Evolutionary conservation across 352 stramenopile species (phyloP).

Genomic region (Pythium utonaiense): DNA sequence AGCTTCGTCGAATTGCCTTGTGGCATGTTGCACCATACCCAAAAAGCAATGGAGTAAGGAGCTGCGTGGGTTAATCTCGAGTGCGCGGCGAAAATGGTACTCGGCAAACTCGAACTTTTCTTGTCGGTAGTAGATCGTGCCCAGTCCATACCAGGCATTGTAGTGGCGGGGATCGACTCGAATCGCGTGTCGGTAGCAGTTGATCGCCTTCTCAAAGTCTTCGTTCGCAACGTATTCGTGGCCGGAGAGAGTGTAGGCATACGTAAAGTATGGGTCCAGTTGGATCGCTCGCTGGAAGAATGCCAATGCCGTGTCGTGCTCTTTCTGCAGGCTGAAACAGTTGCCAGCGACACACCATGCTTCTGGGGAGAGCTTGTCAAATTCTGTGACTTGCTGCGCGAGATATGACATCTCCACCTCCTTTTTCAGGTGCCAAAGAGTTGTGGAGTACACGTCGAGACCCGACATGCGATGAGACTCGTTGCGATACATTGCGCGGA

Average conservation of each 20-base stretch:
- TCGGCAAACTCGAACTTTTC: constrained; percentile 97
- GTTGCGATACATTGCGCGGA: constrained; percentile 85
- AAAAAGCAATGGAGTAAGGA: constrained; percentile 95
- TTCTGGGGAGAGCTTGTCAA: constrained; percentile 92
- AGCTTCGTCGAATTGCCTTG: constrained; percentile 87
- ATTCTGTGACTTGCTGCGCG: constrained; percentile 91
- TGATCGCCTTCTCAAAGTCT: constrained; percentile 97
- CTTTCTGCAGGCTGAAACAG: constrained; percentile 97
- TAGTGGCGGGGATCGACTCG: constrained; percentile 91
- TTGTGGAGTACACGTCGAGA: constrained; percentile 94
- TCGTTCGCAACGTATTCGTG: constrained; percentile 98
- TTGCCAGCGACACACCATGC: constrained; percentile 97
- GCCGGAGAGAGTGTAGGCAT: constrained; percentile 96
- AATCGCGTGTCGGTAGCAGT: constrained; percentile 94
- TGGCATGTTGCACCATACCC: constrained; percentile 93
- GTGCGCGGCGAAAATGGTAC: constrained; percentile 94
- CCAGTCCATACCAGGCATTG: constrained; percentile 92
- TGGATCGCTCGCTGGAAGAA: constrained; percentile 97
- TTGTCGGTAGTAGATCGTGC: constrained; percentile 96
- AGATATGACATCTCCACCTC: constrained; percentile 97
- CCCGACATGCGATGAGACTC: constrained; percentile 93
- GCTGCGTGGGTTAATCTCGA: constrained; percentile 93
- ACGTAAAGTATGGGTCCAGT: constrained; percentile 94
- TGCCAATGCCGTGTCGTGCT: constrained; percentile 94
- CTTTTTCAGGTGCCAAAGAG: constrained; percentile 96